These are phyloP conservation scores for Nicotiana obtusifolia DNA, from an alignment of 257 asterid species.

Conservation along the genomic window DNA sequence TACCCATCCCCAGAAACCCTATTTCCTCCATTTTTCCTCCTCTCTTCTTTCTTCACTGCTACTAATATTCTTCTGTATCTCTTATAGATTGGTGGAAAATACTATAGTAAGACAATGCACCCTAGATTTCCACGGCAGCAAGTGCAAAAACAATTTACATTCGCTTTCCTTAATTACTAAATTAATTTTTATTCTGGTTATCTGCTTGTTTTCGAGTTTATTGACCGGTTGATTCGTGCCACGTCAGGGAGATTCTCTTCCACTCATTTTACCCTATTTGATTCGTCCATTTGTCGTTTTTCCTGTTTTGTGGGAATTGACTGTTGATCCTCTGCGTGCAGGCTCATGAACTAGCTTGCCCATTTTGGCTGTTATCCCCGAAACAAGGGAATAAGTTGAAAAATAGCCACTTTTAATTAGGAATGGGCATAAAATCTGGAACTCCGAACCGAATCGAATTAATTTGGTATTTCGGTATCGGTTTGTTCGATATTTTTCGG, in stretches of 20 bases:
- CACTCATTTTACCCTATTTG: conserved; percentile 32
- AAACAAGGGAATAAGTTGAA: too few species aligned
- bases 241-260: conserved; percentile 28
- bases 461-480: too few species aligned
- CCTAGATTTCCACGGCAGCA: not conserved
- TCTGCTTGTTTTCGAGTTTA: conserved; percentile 10
- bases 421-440: too few species aligned
- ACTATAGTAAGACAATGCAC: not conserved
- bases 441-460: too few species aligned
- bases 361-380: too few species aligned
- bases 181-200: not conserved
- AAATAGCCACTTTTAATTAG: too few species aligned
- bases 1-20: conserved; percentile 91
- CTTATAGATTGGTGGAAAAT: not conserved
- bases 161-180: not conserved
- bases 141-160: not conserved
- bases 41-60: not conserved
- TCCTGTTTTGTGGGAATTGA: not conserved
- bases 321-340: not conserved
- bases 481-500: too few species aligned
- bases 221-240: conserved; percentile 20
- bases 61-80: not conserved
- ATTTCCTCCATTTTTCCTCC: conserved; percentile 61
- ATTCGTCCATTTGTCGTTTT: conserved; percentile 15
- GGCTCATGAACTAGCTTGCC: not conserved